Percentiles rank a stretch among this genome's conserved stretches.
These are phyloP conservation scores for Hemileccinum impolitum DNA, from an alignment of 768 basidiomycete species.

Conservation along the genomic window DNA sequence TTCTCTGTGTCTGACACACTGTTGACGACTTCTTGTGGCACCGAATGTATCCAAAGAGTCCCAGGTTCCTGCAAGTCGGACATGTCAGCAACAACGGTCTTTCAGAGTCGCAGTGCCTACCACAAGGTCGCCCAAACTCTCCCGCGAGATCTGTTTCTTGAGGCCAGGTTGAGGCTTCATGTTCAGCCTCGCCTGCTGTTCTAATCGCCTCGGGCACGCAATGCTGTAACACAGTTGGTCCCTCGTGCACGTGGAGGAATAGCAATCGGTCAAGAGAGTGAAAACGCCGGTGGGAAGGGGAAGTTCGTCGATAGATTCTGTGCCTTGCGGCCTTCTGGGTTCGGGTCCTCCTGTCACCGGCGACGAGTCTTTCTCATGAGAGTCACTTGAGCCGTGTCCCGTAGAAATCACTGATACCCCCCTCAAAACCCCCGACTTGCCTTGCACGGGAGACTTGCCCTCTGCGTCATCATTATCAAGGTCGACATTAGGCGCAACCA, in stretches of 20 bases:
- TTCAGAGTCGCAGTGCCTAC: conserved; percentile 36
- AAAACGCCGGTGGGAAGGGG: conserved; percentile 91
- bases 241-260: conserved; percentile 93
- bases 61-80: conserved; percentile 61
- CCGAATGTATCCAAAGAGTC: conserved; percentile 93
- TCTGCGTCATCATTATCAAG: conserved; percentile 36
- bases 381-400: conserved; percentile 35
- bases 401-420: conserved; percentile 25
- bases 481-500: conserved; percentile 36
- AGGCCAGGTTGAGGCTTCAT: conserved; percentile 92
- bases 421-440: conserved; percentile 14
- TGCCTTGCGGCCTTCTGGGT: conserved; percentile 35
- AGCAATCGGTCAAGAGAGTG: conserved; percentile 94
- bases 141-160: conserved; percentile 76
- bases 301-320: conserved; percentile 53
- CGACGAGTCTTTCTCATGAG: conserved; percentile 33
- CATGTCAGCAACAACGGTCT: conserved; percentile 6
- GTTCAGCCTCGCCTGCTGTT: conserved; percentile 92
- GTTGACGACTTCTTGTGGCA: conserved; percentile 90
- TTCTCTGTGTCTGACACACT: conserved; percentile 92
- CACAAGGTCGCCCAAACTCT: conserved; percentile 77
- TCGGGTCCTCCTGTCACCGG: conserved; percentile 22
- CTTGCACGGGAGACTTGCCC: conserved; percentile 26
- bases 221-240: conserved; percentile 97
- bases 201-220: conserved; percentile 88